Evolutionary conservation across 768 basidiomycete genomes (phyloP), one percentile per base, ranked within the genome.

Genomic region (Collybia sp.): DNA sequence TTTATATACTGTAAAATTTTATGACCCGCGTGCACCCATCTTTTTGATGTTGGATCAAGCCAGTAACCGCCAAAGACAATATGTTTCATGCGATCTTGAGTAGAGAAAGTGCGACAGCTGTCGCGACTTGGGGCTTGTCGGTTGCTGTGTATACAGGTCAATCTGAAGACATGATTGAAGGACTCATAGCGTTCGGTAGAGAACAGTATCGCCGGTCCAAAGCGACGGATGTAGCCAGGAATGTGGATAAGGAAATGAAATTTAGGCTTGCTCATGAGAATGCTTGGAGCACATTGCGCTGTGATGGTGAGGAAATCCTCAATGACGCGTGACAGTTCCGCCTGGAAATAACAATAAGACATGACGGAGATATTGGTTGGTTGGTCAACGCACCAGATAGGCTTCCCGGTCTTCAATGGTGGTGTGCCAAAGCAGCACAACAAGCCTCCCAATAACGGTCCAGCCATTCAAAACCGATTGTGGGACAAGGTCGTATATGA

Each of bases 121-220:
- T 37, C 35, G 10, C 35, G 35, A 37, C 35, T 37, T 37, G 35
- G 35, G 10, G n/a, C 13, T 18, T n/a, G 35, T 18, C 35, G 35
- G 35, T 37, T 37, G 18, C 35, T 37, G 17, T 37, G 17, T 13
- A 37, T 37, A 37, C n/a, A 37, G 3, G 35, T 18, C 13, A 18
- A 52, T 18, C 46, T 36, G 30, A 58, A 54, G 10, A 58, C 48
- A 0, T 49, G 50, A 40, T 55, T 55, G 42, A 58, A 63, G 0
- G 61, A 58, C 25, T 67, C 58, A 30, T 52, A 67, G 0, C 40
- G 38, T 33, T 67, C 58, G 1, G 63, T 66, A 0, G 58, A 57
- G 41, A 59, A 65, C 0, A 61, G 42, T 2, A 65, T 51, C 0
- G 62, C 50, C 0, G 64, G 64, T 0, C 59, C 64, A 48, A 65